Conservation (phyloP, 2,329 filamentous ascomycete species). For the Passalora sequoiae region DNA sequence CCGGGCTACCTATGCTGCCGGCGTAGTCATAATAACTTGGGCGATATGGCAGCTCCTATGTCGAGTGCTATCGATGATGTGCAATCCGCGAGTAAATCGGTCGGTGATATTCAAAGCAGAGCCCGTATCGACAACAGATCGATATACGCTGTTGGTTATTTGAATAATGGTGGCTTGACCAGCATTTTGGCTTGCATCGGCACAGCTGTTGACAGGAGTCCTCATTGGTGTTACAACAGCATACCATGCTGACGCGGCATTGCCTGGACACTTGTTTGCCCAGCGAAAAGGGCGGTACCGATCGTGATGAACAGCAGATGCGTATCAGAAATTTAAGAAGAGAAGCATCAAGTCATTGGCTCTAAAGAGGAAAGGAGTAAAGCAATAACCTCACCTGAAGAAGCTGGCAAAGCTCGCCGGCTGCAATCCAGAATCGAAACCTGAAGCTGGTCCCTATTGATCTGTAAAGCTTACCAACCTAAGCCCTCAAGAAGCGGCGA, state of each 20-base stretch:
- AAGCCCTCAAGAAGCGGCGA: too few relatives aligned
- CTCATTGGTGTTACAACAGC: conserved; percentile 44
- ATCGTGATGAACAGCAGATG: conserved; percentile 12
- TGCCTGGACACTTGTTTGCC: conserved; percentile 14
- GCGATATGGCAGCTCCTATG: conserved; percentile 37
- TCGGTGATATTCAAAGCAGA: conserved; percentile 35
- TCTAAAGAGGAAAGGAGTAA: conserved; percentile 28
- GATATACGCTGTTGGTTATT: conserved; percentile 47
- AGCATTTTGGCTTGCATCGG: conserved; percentile 44
- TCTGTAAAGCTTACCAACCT: conserved; percentile 1
- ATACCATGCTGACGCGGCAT: conserved; percentile 31
- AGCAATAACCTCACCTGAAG: conserved; percentile 12
- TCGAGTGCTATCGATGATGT: conserved; percentile 38
- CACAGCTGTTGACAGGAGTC: conserved; percentile 35
- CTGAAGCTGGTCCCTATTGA: not conserved
- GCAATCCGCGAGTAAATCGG: conserved; percentile 40
- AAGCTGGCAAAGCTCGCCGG: conserved; percentile 8
- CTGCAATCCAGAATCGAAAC: not conserved
- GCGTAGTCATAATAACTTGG: conserved; percentile 38
- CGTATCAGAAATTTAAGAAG: conserved; percentile 40
- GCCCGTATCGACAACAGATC: conserved; percentile 43
- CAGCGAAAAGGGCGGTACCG: not conserved
- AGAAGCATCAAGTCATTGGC: conserved; percentile 33
- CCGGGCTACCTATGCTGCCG: conserved; percentile 44
- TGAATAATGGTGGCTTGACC: conserved; percentile 50